phyloP scores from a whole-genome alignment of 2,329 filamentous ascomycete species.

The Capronia coronata region DNA sequence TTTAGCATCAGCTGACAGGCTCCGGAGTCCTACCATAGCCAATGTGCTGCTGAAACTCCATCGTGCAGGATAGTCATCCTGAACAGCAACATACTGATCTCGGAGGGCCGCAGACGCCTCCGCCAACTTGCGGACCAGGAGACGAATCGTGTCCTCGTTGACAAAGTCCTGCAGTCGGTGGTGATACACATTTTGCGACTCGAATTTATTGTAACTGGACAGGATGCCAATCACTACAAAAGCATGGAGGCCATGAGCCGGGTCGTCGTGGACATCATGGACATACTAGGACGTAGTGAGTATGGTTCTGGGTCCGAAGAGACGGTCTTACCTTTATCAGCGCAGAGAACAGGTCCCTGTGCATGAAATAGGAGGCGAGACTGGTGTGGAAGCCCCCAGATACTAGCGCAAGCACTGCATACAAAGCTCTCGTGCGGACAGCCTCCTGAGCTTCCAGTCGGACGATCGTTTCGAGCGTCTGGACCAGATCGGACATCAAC shows the following conservation, averaged over 20 bases:
- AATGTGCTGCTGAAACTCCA: conserved; percentile 80
- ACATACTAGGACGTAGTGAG: conserved; percentile 23
- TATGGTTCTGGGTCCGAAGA: neutral
- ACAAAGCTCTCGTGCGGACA: conserved; percentile 70
- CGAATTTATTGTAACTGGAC: conserved; percentile 98
- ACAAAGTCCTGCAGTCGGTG: conserved; percentile 90
- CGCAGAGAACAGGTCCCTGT: conserved; percentile 86
- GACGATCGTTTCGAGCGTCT: conserved; percentile 73
- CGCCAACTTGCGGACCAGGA: conserved; percentile 71
- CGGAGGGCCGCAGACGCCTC: conserved; percentile 62
- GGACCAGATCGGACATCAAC: conserved; percentile 82
- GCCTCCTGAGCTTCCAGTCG: conserved; percentile 66
- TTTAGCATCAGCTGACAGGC: conserved; percentile 63
- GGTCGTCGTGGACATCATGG: conserved; percentile 52
- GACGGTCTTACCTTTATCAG: conserved; percentile 70
- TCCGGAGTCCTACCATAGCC: conserved; percentile 75
- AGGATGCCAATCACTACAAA: conserved; percentile 79
- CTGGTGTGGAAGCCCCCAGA: conserved; percentile 95
- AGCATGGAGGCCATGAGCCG: conserved; percentile 56
- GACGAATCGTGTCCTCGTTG: conserved; percentile 78
- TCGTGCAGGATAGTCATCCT: conserved; percentile 82
- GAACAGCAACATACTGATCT: conserved; percentile 72
- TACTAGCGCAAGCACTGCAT: conserved; percentile 73
- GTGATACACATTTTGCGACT: conserved; percentile 94
- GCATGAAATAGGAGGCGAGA: conserved; percentile 87